phyloP scores from a whole-genome alignment of 768 basidiomycete species.

The Vishniacozyma victoriae region DNA sequence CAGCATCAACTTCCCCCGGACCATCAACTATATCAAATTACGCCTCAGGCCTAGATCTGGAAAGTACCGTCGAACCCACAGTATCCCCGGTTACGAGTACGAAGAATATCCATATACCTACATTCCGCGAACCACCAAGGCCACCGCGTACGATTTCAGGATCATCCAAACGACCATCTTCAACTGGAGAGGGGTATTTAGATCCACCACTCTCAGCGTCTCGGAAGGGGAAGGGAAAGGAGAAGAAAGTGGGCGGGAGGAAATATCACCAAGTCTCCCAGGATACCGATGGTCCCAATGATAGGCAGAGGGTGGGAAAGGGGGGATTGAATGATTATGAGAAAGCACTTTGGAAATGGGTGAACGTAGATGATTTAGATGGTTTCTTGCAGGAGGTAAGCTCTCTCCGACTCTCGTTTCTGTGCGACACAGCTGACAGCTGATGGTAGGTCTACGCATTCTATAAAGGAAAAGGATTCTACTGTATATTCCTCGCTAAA shows the following conservation, averaged over 20 bases:
- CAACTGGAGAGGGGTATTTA: conserved; percentile 19
- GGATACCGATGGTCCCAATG: conserved; percentile 2
- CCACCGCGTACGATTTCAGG: background rate
- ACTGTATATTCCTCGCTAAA: conserved; percentile 82
- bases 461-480: conserved; percentile 94
- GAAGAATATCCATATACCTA: conserved; percentile 5
- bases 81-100: conserved; percentile 12
- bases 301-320: conserved; percentile 5
- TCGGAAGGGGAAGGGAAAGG: conserved; percentile 25
- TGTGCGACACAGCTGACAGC: background rate
- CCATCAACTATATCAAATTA: conserved; percentile 32
- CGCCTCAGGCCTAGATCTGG: conserved; percentile 29
- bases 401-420: background rate
- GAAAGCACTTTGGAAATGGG: conserved; percentile 96
- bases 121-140: conserved; percentile 18
- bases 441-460: conserved; percentile 62
- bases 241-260: conserved; percentile 18
- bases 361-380: conserved; percentile 96
- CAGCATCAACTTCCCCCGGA: conserved; percentile 32
- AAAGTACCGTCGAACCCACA: conserved; percentile 7
- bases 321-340: conserved; percentile 52
- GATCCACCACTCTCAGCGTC: conserved; percentile 15
- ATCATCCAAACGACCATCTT: background rate
- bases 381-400: conserved; percentile 83
- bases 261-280: conserved; percentile 24